phyloP scores from a whole-genome alignment of 371 early-diverging fungal species.

The Amoeboaphelidium occidentale region DNA sequence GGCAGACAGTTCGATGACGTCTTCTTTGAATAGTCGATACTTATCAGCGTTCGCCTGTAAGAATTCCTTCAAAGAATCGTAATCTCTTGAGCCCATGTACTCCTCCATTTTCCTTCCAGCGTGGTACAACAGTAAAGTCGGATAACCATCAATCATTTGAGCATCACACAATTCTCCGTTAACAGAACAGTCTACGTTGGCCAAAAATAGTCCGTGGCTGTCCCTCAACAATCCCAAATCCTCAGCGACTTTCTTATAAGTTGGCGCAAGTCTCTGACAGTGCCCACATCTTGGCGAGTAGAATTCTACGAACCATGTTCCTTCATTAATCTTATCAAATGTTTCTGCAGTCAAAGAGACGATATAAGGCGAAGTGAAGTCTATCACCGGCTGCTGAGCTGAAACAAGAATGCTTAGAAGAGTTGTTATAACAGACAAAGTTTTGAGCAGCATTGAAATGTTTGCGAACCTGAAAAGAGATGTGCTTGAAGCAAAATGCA shows the following conservation, averaged over 20 bases:
- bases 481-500: too few relatives aligned
- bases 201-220: too few relatives aligned
- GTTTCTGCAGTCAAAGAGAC: not conserved
- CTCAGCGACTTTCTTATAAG: not conserved
- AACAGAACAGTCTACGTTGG: not conserved
- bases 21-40: too few relatives aligned
- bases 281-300: not conserved
- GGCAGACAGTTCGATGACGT: too few relatives aligned
- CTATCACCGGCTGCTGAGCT: not conserved
- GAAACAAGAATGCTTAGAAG: too few relatives aligned
- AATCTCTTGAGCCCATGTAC: not conserved
- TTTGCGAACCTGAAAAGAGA: too few relatives aligned
- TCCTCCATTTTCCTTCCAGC: not conserved
- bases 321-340: not conserved
- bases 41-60: too few relatives aligned
- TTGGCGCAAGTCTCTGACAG: not conserved
- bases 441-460: too few relatives aligned
- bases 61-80: too few relatives aligned
- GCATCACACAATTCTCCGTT: not conserved
- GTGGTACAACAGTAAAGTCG: not conserved
- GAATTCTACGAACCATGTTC: not conserved
- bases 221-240: too few relatives aligned
- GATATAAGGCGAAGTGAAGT: not conserved
- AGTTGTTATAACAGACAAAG: too few relatives aligned
- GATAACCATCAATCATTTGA: not conserved